A percentile compares a stretch with the other conserved stretches of the same genome.
These are phyloP conservation scores for Rasamsonia emersonii DNA, from an alignment of 2,329 filamentous ascomycete genomes.

Conservation along the genomic window DNA sequence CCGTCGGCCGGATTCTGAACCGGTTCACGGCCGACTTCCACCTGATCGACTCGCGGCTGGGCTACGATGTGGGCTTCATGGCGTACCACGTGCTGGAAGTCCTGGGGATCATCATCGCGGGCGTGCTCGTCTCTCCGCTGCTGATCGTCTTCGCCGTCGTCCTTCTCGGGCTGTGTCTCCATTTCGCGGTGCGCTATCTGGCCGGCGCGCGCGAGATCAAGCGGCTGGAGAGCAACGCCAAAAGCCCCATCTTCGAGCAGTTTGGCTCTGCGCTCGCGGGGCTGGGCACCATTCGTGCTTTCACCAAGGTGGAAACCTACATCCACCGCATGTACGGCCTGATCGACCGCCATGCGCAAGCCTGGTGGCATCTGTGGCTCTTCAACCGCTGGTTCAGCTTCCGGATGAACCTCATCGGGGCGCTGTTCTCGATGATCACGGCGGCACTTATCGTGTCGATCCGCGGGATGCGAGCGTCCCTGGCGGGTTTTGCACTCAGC, in stretches of 20 bases:
- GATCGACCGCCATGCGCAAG: conserved; percentile 59
- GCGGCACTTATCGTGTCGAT: conserved; percentile 56
- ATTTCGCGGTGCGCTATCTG: conserved; percentile 56
- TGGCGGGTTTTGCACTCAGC: conserved; percentile 67
- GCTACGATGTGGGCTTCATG: conserved; percentile 54
- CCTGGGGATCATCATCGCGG: conserved; percentile 58
- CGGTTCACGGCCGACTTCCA: conserved; percentile 72
- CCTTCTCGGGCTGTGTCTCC: conserved; percentile 50
- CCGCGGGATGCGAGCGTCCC: conserved; percentile 54
- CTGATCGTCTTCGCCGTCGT: conserved; percentile 55
- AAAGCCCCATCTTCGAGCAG: conserved; percentile 72
- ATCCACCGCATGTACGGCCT: conserved; percentile 59
- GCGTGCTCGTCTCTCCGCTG: conserved; percentile 56
- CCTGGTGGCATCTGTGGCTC: conserved; percentile 60
- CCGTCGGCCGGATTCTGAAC: conserved; percentile 67
- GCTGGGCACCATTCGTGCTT: conserved; percentile 67
- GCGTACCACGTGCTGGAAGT: conserved; percentile 54
- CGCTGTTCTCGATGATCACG: conserved; percentile 58
- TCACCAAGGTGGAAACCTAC: conserved; percentile 59
- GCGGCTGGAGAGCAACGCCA: conserved; percentile 65
- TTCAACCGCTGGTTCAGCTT: conserved; percentile 72
- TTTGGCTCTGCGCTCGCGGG: conserved; percentile 66
- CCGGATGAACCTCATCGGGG: conserved; percentile 61
- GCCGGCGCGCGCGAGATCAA: conserved; percentile 66
- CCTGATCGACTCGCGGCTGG: conserved; percentile 59